Base-by-base conservation (phyloP, 1,139 yeast species). In the Pichia sp. region DNA sequence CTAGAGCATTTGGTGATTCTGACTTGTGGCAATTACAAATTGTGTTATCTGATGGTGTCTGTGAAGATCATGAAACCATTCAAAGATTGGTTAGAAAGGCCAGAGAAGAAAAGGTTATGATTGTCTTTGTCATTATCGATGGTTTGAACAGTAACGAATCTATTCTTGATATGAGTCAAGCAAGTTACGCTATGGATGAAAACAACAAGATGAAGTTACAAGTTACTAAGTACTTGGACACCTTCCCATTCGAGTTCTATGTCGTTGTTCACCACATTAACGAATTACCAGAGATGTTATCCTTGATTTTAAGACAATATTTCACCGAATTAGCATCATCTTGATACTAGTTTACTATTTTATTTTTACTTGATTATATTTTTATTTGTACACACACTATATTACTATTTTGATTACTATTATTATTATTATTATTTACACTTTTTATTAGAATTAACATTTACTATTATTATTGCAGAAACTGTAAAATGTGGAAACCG, bases 161-260 rank as follows among this genome's bases (percentile, higher is more conserved):
- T 2, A 91, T 94, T 54, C 70, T 93, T 71, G 97, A 93, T 58
- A 90, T 94, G 96, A 85, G 84, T 51, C 97, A 93, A 69, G 99
- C 91, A 32, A 80, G 76, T 50, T 94, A 91, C 61, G 73, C 77
- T 17, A 81, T 87, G 33, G 85, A 82, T 54, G 73, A 68, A n/a
- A 72, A 74, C 44, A 97, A 97, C 3, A 78, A 78, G 48, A 76
- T 81, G 79, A 77, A 77, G 39, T 71, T 94, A 55, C 78, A 85
- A 63, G 94, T 94, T 52, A 85, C 81, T 52, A 85, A 84, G 59
- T 94, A 94, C 60, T 75, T 94, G 68, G 97, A 93, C 58, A 79
- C 87, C 22, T 94, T 94, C 81, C 98, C 99, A 58, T 94, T 94
- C 68, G 98, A 94, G 62, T 93, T 86, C 65, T 94, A 91, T 61